Evolutionary conservation across 1,284 basidiomycete genomes (phyloP).

Genomic region (Tilletia walkeri): DNA sequence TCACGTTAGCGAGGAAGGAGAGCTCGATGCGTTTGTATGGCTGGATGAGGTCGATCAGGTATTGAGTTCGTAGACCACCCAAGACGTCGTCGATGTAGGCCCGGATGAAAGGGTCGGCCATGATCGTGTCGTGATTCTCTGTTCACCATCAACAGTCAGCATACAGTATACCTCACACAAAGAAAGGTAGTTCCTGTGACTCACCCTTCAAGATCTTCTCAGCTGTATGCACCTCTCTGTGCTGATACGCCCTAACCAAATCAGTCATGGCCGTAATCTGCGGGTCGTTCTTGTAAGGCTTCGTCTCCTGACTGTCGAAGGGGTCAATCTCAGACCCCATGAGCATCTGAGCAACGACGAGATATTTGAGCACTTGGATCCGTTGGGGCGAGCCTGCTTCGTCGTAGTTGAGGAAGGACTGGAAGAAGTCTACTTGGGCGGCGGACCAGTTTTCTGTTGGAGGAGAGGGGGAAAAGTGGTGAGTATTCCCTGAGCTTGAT

Average conservation of each 20-base stretch:
- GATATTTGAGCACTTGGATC: conserved; percentile 96
- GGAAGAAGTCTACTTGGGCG: conserved; percentile 96
- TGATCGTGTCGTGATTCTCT: conserved; percentile 88
- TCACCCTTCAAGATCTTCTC: conserved; percentile 87
- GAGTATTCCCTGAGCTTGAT: too few relatives aligned
- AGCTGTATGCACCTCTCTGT: conserved; percentile 89
- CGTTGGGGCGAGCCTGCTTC: conserved; percentile 94
- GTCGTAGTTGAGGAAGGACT: conserved; percentile 97
- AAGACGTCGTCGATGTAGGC: conserved; percentile 92
- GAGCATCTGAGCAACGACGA: conserved; percentile 96
- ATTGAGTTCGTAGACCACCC: conserved; percentile 86
- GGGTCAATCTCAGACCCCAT: conserved; percentile 98
- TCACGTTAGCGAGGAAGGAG: conserved; percentile 80
- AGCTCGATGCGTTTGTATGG: conserved; percentile 92
- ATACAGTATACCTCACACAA: neutral
- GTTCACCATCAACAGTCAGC: neutral
- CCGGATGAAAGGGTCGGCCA: conserved; percentile 89
- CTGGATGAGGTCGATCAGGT: conserved; percentile 94
- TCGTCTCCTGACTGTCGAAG: conserved; percentile 98
- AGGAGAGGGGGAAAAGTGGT: neutral
- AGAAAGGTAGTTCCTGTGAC: conserved; percentile 24
- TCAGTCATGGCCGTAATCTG: conserved; percentile 98
- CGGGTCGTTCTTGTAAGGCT: conserved; percentile 95
- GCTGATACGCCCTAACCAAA: conserved; percentile 91
- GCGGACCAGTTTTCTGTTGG: conserved; percentile 83